These are phyloP conservation scores for Lycium barbarum DNA, from an alignment of 257 asterid genomes.

Conservation along the genomic window DNA sequence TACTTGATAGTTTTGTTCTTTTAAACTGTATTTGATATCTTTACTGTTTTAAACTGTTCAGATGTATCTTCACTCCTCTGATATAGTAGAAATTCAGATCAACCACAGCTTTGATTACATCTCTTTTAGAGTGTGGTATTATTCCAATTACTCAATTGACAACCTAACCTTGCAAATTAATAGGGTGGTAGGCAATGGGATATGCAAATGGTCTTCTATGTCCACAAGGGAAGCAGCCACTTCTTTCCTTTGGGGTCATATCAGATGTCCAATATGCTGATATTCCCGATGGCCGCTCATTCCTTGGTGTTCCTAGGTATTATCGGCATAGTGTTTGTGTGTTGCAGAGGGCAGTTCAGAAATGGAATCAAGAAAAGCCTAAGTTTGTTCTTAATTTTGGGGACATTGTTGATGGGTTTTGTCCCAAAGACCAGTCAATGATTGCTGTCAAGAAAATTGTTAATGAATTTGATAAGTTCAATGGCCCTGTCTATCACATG, in stretches of 20 bases:
- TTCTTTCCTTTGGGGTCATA: constrained; percentile 91
- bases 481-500: constrained; percentile 87
- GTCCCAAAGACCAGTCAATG: constrained; percentile 80
- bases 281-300: constrained; percentile 87
- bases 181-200: constrained; percentile 54
- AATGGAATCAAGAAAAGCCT: constrained; percentile 58
- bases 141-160: not conserved
- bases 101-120: not conserved
- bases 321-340: constrained; percentile 80
- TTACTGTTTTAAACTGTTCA: not conserved
- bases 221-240: constrained; percentile 62
- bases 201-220: constrained; percentile 51
- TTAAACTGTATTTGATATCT: not conserved
- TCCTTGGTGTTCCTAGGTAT: constrained; percentile 94
- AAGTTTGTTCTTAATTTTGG: constrained; percentile 78
- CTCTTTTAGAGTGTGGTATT: not conserved
- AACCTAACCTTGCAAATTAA: not conserved
- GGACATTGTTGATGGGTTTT: constrained; percentile 85
- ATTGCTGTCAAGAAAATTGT: constrained; percentile 57
- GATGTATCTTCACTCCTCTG: not conserved
- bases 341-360: constrained; percentile 73
- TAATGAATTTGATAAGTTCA: constrained; percentile 52
- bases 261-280: constrained; percentile 96
- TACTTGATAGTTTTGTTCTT: not conserved
- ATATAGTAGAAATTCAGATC: not conserved